Base-by-base conservation (phyloP, 352 stramenopile species). In the Phytophthora fragariae region DNA sequence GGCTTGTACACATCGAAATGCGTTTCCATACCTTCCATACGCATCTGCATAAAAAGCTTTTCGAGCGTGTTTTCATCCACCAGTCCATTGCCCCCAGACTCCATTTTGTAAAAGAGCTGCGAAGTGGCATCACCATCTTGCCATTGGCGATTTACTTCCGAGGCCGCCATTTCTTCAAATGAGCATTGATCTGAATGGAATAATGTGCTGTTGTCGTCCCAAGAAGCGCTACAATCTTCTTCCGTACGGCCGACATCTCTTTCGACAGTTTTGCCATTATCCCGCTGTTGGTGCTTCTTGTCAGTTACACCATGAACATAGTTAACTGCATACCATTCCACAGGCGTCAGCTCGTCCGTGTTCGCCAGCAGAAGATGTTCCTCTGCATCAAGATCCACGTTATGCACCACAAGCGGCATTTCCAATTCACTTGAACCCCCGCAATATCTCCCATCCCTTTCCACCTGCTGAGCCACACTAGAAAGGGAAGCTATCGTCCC, bases 251-350 rank as follows among this genome's bases (percentile, higher is more conserved):
- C 56, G 31, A 41, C 37, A 7, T 65, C 62, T 46, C 58, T 59
- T 60, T 70, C 72, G 24, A 75, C 62, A 27, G 39, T 53, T 19
- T 70, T 75, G 14, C 31, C n/a, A 39, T 77, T 63, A 14, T 56
- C 47, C 44, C 15, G 50, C 12, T 65, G 41, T 50, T 64, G 70
- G 5, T 79, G 79, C 62, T 92, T 91, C 39, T 89, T 87, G 27
- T 92, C 81, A n/a, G 80, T 92, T 14, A 86, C 69, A 1, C 61
- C 69, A 29, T 95, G 81, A 0, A 96, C 80, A 44, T 86, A 94
- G 57, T 92, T 90, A 19, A 96, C 89, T 1, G 89, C 88, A 52
- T 94, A 95, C 89, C 89, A 96, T 72, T 96, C 89, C 47, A 96
- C 86, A 17, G 88, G 88, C 19, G 80, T 93, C 12, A 96, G 69